Conservation (phyloP, 306 rosid species). For the Vigna nakashimae region DNA sequence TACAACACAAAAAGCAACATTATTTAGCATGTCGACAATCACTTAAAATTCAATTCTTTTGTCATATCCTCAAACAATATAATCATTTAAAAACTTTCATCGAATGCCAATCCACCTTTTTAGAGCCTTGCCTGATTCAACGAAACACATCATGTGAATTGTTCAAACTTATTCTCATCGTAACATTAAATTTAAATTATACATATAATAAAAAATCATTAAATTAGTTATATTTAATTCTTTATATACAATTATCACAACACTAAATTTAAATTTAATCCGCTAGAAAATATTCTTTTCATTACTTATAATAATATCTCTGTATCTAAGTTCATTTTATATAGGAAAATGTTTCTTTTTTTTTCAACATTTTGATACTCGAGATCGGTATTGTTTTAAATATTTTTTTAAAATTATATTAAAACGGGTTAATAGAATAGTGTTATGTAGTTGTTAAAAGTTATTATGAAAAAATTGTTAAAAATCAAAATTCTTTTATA, state of each 20-base stretch:
- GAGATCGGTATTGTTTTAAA: no score
- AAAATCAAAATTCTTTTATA: no score
- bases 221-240: not conserved
- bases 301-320: no score
- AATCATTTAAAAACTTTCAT: not conserved
- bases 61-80: constrained; percentile 14
- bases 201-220: not conserved
- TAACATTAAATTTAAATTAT: not conserved
- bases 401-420: no score
- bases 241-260: not conserved
- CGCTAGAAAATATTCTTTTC: no score
- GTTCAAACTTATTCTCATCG: not conserved
- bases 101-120: not conserved
- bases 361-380: no score
- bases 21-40: constrained; percentile 4
- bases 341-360: no score
- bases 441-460: no score
- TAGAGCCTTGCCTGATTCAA: not conserved
- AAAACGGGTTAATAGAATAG: accelerated
- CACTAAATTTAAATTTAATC: no score
- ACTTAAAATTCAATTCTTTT: constrained; percentile 6
- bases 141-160: not conserved
- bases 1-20: constrained; percentile 11
- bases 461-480: no score
- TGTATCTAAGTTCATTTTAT: no score